Conservation (phyloP, 331 rosid species). For the Phaseolus coccineus region DNA sequence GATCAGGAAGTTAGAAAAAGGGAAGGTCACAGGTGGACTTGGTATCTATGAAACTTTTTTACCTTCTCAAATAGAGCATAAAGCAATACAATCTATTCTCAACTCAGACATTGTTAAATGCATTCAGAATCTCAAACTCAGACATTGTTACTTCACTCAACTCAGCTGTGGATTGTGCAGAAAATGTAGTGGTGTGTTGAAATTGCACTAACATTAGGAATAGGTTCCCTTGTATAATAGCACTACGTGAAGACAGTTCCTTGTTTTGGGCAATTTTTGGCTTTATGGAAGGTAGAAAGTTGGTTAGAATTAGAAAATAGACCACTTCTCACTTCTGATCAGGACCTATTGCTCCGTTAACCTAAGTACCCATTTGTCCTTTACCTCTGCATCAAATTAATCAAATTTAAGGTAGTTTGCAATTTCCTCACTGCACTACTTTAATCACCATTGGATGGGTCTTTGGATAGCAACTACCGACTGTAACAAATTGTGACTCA, state of each 20-base stretch:
- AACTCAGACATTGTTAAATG: too few species aligned
- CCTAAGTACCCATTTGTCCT: neutral
- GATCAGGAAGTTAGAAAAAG: too few species aligned
- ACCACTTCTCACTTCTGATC: too few species aligned
- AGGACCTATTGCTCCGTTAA: neutral
- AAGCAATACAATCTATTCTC: too few species aligned
- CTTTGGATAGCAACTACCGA: too few species aligned
- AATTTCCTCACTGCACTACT: too few species aligned
- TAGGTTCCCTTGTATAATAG: slow-evolving; percentile 25
- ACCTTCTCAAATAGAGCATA: too few species aligned
- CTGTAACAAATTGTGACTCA: too few species aligned
- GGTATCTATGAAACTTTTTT: too few species aligned
- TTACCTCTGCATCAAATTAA: neutral
- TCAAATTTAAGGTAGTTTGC: neutral
- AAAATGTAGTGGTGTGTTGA: slow-evolving; percentile 15
- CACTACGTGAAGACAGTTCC: slow-evolving; percentile 34
- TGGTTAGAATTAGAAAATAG: neutral
- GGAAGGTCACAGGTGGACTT: too few species aligned
- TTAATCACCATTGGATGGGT: too few species aligned
- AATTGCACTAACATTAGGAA: neutral
- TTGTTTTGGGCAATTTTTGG: slow-evolving; percentile 39
- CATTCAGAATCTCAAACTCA: too few species aligned
- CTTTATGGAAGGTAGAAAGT: neutral
- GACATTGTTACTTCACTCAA: slow-evolving; percentile 14
- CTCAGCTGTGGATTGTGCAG: neutral